A percentile compares a stretch with the other conserved stretches of the same genome.
Evolutionary conservation across 2,329 filamentous ascomycete species (phyloP).

Genomic region (Thelonectria rubi): DNA sequence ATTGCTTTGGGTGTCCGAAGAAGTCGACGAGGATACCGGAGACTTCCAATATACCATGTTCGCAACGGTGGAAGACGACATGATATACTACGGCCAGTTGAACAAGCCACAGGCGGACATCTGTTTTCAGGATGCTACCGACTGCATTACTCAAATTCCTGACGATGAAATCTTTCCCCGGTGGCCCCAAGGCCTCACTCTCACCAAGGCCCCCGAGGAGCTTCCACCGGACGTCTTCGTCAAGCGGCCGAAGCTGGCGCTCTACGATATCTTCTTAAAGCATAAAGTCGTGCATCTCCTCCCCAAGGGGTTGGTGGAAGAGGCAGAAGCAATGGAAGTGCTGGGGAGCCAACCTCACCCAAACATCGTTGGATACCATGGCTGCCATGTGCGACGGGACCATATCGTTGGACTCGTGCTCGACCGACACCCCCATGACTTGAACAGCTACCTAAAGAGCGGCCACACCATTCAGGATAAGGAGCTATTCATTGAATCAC

Average conservation of each 20-base stretch:
- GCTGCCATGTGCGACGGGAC: conserved; percentile 39
- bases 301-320: conserved; percentile 25
- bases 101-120: conserved; percentile 24
- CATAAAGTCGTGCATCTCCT: conserved; percentile 26
- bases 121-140: conserved; percentile 18
- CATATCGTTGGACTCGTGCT: conserved; percentile 41
- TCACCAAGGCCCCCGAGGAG: conserved; percentile 14
- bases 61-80: conserved; percentile 34
- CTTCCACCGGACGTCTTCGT: conserved; percentile 18
- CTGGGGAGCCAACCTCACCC: conserved; percentile 38
- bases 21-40: conserved; percentile 24
- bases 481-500: conserved; percentile 19
- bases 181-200: conserved; percentile 19
- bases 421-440: conserved; percentile 27
- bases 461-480: conserved; percentile 12
- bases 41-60: conserved; percentile 38
- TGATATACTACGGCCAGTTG: conserved; percentile 29
- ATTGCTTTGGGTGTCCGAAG: conserved; percentile 27
- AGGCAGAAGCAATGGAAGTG: conserved; percentile 33
- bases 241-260: conserved; percentile 25
- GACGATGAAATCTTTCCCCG: conserved; percentile 22
- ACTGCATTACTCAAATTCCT: conserved; percentile 19
- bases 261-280: conserved; percentile 25
- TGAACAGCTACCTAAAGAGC: conserved; percentile 29
- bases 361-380: conserved; percentile 42